phyloP scores from a whole-genome alignment of 495 filamentous ascomycete species.

The Lasiosphaeria miniovina region DNA sequence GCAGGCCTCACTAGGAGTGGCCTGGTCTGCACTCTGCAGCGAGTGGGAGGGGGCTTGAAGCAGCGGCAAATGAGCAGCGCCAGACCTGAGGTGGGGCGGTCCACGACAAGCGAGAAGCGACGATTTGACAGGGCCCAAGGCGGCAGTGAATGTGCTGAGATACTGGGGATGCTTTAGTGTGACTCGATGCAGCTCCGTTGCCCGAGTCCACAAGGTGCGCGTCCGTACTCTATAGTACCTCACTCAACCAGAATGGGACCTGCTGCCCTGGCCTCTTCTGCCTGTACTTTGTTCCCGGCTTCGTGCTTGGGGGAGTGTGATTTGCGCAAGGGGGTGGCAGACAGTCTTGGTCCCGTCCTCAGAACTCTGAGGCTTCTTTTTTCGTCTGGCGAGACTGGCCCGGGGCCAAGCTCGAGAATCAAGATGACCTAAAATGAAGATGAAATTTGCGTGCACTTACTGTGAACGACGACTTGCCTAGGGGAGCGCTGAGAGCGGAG shows the following conservation, averaged over 20 bases:
- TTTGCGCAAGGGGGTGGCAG: too few species aligned
- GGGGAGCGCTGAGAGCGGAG: constrained; percentile 5
- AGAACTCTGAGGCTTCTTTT: neutral
- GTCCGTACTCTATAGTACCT: neutral
- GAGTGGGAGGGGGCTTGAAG: constrained; percentile 27
- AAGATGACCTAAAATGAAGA: constrained; percentile 7
- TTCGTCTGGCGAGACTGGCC: constrained; percentile 1
- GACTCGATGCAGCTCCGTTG: constrained; percentile 27
- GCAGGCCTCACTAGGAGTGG: neutral
- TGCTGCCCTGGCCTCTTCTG: constrained; percentile 1
- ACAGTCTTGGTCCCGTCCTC: too few species aligned
- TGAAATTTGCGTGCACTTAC: constrained; percentile 15
- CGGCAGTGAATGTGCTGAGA: constrained; percentile 37
- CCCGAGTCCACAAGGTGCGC: constrained; percentile 18
- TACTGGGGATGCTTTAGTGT: constrained; percentile 32
- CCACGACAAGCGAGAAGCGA: constrained; percentile 32
- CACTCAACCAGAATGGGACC: neutral
- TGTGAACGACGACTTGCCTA: neutral
- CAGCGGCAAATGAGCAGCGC: constrained; percentile 31
- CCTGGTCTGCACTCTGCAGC: constrained; percentile 15
- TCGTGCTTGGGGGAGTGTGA: too few species aligned
- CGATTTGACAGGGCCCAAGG: constrained; percentile 32
- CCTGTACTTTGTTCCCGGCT: too few species aligned
- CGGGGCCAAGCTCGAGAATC: neutral
- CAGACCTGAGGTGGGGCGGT: constrained; percentile 15